phyloP scores from a whole-genome alignment of 1,139 yeast genomes.

The Suhomyces bolitotheri region DNA sequence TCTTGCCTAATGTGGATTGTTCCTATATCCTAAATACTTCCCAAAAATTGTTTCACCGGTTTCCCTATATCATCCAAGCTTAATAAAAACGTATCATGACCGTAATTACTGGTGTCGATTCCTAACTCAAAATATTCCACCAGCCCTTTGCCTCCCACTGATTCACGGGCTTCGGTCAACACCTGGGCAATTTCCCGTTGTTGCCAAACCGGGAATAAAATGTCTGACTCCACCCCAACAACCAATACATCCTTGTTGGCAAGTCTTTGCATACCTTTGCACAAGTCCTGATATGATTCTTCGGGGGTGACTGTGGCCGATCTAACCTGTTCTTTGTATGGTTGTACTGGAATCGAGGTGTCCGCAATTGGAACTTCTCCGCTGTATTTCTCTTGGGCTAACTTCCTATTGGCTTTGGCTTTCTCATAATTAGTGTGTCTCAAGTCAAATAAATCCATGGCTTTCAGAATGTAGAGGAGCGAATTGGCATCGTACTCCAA shows the following conservation, averaged over 20 bases:
- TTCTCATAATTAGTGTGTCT: conserved; percentile 50
- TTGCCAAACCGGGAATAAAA: conserved; percentile 92
- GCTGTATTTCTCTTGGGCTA: conserved; percentile 32
- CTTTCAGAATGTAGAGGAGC: conserved; percentile 80
- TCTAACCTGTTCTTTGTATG: conserved; percentile 53
- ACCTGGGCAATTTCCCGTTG: conserved; percentile 77
- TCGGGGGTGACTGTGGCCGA: conserved; percentile 44
- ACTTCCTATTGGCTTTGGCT: conserved; percentile 43
- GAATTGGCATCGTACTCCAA: conserved; percentile 91
- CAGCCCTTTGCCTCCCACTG: conserved; percentile 28
- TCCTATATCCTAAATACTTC: conserved; percentile 1
- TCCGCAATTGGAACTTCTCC: conserved; percentile 9
- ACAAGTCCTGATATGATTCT: conserved; percentile 60
- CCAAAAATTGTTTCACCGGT: conserved; percentile 65
- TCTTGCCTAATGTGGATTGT: conserved; percentile 31
- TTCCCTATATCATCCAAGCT: conserved; percentile 79
- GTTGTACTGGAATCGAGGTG: conserved; percentile 51
- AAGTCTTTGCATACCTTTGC: conserved; percentile 62
- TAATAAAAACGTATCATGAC: conserved; percentile 86
- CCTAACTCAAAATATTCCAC: conserved; percentile 72
- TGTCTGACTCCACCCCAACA: conserved; percentile 89
- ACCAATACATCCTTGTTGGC: conserved; percentile 69
- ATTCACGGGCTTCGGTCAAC: conserved; percentile 41
- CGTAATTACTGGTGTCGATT: conserved; percentile 73
- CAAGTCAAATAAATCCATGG: conserved; percentile 91